phyloP scores from a whole-genome alignment of 2,329 filamentous ascomycete species.

The Pseudogymnoascus sp. region DNA sequence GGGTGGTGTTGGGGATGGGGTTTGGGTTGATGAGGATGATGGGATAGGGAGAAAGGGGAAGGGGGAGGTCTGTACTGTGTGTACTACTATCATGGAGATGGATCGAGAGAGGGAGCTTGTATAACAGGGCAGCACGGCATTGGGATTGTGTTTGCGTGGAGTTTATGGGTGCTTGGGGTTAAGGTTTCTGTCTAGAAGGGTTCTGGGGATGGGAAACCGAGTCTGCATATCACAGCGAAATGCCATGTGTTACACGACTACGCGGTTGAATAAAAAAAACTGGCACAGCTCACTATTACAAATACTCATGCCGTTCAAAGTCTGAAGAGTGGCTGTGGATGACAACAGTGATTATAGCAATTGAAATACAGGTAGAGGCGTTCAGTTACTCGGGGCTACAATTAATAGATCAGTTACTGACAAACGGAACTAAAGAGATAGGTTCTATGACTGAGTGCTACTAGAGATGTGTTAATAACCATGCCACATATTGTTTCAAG shows the following conservation, averaged over 20 bases:
- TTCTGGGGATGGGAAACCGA: not conserved
- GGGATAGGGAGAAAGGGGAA: not conserved
- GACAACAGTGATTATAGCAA: no score
- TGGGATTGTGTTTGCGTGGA: not conserved
- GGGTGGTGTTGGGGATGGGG: conserved; percentile 68
- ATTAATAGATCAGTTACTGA: no score
- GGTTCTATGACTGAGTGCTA: no score
- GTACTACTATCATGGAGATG: not conserved
- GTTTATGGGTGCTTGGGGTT: not conserved
- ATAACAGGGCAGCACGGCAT: not conserved
- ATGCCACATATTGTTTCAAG: no score
- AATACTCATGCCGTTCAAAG: no score
- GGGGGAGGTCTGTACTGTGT: not conserved
- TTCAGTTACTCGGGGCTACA: no score
- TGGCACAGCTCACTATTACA: no score
- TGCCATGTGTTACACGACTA: not conserved
- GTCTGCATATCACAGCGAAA: not conserved
- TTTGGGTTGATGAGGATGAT: conserved; percentile 55
- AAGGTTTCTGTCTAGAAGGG: not conserved
- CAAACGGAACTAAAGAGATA: no score
- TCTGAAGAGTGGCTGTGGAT: no score
- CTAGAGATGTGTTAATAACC: no score
- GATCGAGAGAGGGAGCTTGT: not conserved
- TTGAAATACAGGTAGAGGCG: no score
- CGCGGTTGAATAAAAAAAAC: no score